These are phyloP conservation scores for Gossypium armourianum DNA, from an alignment of 441 rosid species.

Conservation along the genomic window DNA sequence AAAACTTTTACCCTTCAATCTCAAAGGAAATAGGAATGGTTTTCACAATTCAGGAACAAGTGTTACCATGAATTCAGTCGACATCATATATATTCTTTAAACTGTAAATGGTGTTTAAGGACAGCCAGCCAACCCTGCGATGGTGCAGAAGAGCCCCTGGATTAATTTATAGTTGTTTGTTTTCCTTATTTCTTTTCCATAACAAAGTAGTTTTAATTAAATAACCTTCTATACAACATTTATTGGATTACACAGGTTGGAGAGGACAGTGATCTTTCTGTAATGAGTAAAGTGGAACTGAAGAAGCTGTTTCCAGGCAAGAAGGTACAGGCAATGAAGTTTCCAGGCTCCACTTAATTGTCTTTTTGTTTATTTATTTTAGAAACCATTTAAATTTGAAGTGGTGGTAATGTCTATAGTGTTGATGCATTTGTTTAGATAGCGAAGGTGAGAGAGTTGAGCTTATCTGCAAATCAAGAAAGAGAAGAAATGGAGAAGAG, in stretches of 20 bases:
- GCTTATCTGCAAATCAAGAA: slow-evolving; percentile 80
- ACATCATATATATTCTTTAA: background rate
- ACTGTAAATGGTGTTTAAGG: background rate
- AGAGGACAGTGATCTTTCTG: slow-evolving; percentile 52
- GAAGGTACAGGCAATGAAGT: slow-evolving; percentile 28
- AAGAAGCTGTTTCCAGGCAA: slow-evolving; percentile 44
- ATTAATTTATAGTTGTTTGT: background rate
- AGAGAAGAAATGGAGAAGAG: slow-evolving; percentile 67
- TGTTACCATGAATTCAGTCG: background rate
- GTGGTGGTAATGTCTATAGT: background rate
- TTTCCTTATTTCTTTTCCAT: background rate
- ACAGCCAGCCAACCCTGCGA: background rate
- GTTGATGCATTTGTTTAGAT: slow-evolving; percentile 31
- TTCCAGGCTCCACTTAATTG: background rate
- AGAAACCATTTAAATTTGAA: background rate
- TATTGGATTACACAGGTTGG: slow-evolving; percentile 25
- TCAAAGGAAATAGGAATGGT: background rate
- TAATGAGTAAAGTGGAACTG: slow-evolving; percentile 41
- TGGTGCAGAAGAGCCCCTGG: background rate
- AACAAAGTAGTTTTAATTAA: background rate
- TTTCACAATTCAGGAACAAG: background rate
- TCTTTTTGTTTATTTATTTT: background rate
- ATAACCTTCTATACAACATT: background rate
- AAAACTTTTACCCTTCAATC: background rate
- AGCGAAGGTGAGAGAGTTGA: slow-evolving; percentile 47